Conservation (phyloP, 495 filamentous ascomycete species). For the Penicillium lagena region DNA sequence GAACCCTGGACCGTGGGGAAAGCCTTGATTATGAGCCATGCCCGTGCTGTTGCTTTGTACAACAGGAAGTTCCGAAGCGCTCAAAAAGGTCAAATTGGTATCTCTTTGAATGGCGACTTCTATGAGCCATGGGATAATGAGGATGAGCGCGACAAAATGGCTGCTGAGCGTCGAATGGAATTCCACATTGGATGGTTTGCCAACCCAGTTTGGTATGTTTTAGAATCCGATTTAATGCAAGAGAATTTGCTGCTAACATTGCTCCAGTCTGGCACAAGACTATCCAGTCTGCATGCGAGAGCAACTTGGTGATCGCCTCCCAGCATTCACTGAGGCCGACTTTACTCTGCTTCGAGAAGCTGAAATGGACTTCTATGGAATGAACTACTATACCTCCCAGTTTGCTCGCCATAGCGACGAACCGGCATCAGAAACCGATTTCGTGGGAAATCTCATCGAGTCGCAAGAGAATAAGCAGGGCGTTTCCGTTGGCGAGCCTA, state of each 20-base stretch:
- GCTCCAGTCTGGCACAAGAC: constrained; percentile 46
- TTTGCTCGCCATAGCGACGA: constrained; percentile 49
- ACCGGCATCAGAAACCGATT: constrained; percentile 41
- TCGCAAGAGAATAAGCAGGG: constrained; percentile 54
- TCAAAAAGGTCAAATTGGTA: constrained; percentile 18
- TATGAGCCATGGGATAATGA: constrained; percentile 36
- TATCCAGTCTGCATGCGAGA: constrained; percentile 62
- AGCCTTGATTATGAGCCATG: constrained; percentile 32
- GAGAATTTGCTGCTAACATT: background rate
- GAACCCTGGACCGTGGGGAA: constrained; percentile 42
- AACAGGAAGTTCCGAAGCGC: constrained; percentile 23
- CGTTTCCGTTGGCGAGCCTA: constrained; percentile 57
- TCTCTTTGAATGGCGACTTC: constrained; percentile 42
- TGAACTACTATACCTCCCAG: constrained; percentile 73
- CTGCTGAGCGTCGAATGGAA: constrained; percentile 35
- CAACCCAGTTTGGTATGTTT: constrained; percentile 49
- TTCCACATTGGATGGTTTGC: constrained; percentile 47
- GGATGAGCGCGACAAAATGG: constrained; percentile 25
- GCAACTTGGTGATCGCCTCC: constrained; percentile 60
- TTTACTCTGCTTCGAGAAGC: constrained; percentile 43
- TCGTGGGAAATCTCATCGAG: constrained; percentile 57
- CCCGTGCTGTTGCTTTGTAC: constrained; percentile 29
- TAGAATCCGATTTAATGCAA: background rate
- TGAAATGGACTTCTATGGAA: constrained; percentile 68
- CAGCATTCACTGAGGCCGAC: constrained; percentile 54